These are phyloP conservation scores for Lyophyllum decastes DNA, from an alignment of 768 basidiomycete species.

Conservation along the genomic window DNA sequence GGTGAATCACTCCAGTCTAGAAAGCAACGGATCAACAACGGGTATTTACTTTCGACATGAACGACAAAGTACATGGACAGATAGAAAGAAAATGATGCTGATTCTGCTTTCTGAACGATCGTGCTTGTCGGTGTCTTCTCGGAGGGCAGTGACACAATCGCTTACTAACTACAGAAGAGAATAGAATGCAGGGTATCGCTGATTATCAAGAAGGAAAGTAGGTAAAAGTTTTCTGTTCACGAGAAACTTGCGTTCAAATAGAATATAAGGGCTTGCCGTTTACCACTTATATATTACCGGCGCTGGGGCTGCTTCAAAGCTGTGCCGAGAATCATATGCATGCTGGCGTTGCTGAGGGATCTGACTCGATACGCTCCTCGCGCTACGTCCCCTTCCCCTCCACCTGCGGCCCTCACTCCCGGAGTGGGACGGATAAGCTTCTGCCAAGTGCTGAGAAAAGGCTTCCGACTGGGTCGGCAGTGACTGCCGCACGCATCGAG, in stretches of 20 bases:
- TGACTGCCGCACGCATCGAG: constrained; percentile 9
- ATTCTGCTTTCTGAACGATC: not conserved
- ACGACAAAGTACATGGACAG: not conserved
- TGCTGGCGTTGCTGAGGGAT: not conserved
- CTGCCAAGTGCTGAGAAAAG: constrained; percentile 9
- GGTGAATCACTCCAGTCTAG: not conserved
- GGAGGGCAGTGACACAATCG: not conserved
- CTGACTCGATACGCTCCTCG: not conserved
- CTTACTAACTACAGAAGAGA: not conserved
- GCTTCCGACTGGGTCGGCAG: constrained; percentile 14
- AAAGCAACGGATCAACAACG: constrained; percentile 8
- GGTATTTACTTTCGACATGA: not conserved
- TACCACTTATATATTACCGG: not conserved
- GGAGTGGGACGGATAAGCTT: constrained; percentile 4
- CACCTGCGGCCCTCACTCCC: not conserved
- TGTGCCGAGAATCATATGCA: no score
- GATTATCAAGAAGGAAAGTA: not conserved
- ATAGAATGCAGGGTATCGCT: not conserved
- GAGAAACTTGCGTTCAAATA: not conserved
- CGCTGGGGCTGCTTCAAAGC: not conserved
- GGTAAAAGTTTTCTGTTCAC: not conserved
- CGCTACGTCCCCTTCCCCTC: not conserved
- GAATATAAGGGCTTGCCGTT: not conserved
- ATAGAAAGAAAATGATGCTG: not conserved
- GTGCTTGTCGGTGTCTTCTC: not conserved